Evolutionary conservation across 2,329 filamentous ascomycete species (phyloP).

Genomic region (Stagonosporopsis cucurbitacearum): DNA sequence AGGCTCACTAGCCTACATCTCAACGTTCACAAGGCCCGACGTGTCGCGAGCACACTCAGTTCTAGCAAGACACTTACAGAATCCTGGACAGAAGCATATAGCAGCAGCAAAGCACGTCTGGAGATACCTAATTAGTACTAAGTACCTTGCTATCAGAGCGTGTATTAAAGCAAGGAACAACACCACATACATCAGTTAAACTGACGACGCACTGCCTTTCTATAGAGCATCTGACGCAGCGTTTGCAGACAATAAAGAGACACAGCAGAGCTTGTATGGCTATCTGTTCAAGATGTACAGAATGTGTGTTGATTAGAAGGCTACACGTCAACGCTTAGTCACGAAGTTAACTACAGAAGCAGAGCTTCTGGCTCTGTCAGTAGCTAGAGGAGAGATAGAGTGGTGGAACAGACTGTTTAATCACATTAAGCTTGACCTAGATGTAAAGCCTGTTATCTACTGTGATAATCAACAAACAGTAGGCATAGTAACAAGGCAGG

Average conservation of each 20-base stretch:
- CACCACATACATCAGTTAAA: not conserved
- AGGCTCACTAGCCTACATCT: slow-evolving; percentile 23
- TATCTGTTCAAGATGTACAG: not conserved
- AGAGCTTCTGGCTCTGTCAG: too few species aligned
- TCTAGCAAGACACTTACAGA: slow-evolving; percentile 14
- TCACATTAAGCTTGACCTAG: too few species aligned
- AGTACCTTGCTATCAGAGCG: slow-evolving; percentile 5
- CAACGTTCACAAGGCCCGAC: slow-evolving; percentile 18
- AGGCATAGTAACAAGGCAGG: too few species aligned
- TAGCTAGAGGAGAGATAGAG: too few species aligned
- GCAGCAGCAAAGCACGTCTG: not conserved
- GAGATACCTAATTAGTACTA: not conserved
- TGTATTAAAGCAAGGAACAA: not conserved
- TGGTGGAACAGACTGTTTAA: too few species aligned
- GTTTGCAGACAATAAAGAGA: too few species aligned
- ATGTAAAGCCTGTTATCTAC: too few species aligned
- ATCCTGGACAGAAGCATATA: not conserved
- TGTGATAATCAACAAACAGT: too few species aligned
- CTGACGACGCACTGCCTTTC: not conserved
- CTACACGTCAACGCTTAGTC: not conserved
- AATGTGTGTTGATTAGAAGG: not conserved
- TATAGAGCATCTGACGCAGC: not conserved
- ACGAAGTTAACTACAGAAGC: not conserved
- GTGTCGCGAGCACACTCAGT: slow-evolving; percentile 16
- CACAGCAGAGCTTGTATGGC: not conserved